Conservation (phyloP, 352 stramenopile species). For the Pythium folliculosum region DNA sequence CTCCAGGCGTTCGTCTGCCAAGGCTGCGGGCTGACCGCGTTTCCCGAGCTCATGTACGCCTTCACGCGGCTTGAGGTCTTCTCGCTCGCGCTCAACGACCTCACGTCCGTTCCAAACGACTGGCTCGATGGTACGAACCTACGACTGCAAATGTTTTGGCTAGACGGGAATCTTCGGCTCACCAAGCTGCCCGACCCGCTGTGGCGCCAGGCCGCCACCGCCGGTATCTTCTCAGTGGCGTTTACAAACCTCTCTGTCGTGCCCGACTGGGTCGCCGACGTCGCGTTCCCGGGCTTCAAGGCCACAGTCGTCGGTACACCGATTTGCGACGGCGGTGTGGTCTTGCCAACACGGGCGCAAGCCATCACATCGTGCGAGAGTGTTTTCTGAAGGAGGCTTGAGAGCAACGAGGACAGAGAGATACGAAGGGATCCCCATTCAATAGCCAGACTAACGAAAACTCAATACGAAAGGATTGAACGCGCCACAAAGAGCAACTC, state of each 20-base stretch:
- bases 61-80: neutral
- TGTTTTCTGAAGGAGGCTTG: no score
- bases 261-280: conserved; percentile 1
- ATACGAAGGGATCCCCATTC: no score
- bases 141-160: neutral
- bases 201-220: conserved; percentile 3
- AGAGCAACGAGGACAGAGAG: no score
- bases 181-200: neutral
- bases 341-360: neutral
- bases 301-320: neutral
- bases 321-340: neutral
- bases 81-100: neutral
- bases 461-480: no score
- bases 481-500: no score
- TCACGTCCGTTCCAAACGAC: neutral
- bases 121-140: neutral
- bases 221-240: neutral
- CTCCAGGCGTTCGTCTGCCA: neutral
- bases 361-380: neutral
- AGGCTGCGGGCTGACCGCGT: neutral
- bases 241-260: conserved; percentile 11
- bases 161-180: neutral
- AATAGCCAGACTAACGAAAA: no score
- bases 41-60: neutral
- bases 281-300: neutral